phyloP scores from a whole-genome alignment of 2,329 filamentous ascomycete species.

The Aureobasidium melanogenum region DNA sequence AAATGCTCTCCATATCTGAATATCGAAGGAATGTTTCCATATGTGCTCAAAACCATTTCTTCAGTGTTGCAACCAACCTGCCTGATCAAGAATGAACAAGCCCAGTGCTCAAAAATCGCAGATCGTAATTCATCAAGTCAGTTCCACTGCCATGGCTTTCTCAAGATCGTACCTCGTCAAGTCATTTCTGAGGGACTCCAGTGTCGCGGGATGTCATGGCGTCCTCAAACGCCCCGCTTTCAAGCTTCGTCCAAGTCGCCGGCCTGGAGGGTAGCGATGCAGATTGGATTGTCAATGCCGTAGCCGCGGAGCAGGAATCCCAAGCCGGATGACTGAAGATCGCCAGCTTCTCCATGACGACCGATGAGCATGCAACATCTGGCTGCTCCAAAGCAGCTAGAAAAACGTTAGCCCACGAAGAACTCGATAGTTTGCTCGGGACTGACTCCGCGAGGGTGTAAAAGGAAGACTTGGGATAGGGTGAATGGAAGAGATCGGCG shows the following conservation, averaged over 20 bases:
- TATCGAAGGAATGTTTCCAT: background rate
- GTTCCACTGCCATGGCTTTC: background rate
- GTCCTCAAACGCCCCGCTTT: background rate
- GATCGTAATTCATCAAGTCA: background rate
- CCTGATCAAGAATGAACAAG: background rate
- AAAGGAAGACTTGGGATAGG: background rate
- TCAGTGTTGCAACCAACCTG: background rate
- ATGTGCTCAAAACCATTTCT: background rate
- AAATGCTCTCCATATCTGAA: background rate
- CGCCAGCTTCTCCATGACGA: background rate
- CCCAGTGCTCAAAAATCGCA: background rate
- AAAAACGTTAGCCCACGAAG: background rate
- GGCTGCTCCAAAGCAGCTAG: constrained; percentile 6
- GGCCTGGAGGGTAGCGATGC: background rate
- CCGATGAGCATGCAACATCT: background rate
- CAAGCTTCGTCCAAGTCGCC: background rate
- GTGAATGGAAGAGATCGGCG: background rate
- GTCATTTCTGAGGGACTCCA: background rate
- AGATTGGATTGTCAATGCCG: constrained; percentile 6
- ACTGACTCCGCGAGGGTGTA: background rate
- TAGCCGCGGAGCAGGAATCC: background rate
- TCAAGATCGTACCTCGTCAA: background rate
- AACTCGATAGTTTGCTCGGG: background rate
- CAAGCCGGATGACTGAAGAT: background rate
- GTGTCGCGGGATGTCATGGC: background rate